Base-by-base conservation (phyloP, 768 basidiomycete genomes). In the Kwoniella sp. region DNA sequence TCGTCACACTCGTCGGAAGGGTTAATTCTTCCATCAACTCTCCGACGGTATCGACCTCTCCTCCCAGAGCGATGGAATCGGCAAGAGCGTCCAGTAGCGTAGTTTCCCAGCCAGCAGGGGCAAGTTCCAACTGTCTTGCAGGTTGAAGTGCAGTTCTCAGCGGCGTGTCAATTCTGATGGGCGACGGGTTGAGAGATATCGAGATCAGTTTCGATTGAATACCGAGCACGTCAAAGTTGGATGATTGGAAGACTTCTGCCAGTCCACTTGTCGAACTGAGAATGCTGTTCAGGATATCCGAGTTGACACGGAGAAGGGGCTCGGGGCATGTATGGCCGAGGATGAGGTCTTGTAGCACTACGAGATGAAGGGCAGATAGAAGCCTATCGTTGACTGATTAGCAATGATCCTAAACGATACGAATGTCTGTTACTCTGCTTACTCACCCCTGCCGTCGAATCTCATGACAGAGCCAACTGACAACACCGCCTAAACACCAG, bases 401-500 rank as follows among this genome's bases (percentile, higher is more conserved):
- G 56, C 56, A 33, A 33, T 33, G 22, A 25, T n/a, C n/a, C n/a
- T n/a, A n/a, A n/a, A n/a, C n/a, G n/a, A n/a, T n/a, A n/a, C n/a
- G n/a, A n/a, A n/a, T n/a, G n/a, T n/a, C n/a, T n/a, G n/a, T n/a
- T n/a, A n/a, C n/a, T n/a, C n/a, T n/a, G n/a, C 7, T n/a, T 19
- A 71, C 80, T 65, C 52, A 80, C 81, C 79, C 76, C 24, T 77
- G 73, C 13, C 78, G 49, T 24, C 59, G 68, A 33, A 80, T 74
- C 63, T 82, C 80, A 9, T 47, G 55, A 19, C 72, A 71, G 12
- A 82, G 67, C 79, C 79, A 82, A 0, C 51, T 53, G 2, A 81
- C 51, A 25, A 81, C 76, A 1, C 81, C 81, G 0, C 77, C 79
- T 22, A 80, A 61, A 24, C 78, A 78, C 76, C 81, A 82, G 63